phyloP scores from a whole-genome alignment of 805 yeast genomes.

The Sugiyamaella lignohabitans region DNA sequence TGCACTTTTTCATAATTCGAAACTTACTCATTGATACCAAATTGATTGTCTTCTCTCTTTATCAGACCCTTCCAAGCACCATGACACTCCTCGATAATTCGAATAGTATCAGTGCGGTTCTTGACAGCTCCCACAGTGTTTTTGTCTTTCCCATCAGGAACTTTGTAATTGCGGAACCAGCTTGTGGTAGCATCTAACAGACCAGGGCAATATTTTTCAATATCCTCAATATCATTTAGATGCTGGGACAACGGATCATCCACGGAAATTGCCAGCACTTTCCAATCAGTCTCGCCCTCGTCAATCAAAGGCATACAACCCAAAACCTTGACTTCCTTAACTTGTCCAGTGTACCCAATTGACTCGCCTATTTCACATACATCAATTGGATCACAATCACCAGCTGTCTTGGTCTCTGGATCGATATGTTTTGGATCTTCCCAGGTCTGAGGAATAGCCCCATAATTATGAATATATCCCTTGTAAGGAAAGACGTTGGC shows the following conservation, averaged over 20 bases:
- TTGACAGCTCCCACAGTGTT: constrained; percentile 68
- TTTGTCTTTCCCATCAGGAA: constrained; percentile 73
- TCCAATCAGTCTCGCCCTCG: constrained; percentile 98
- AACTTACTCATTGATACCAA: background rate
- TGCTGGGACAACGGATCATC: constrained; percentile 58
- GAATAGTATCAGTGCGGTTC: constrained; percentile 51
- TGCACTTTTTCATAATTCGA: background rate
- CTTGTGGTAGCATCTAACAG: constrained; percentile 57
- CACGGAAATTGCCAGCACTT: constrained; percentile 63
- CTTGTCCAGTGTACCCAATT: constrained; percentile 56
- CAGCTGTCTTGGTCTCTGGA: constrained; percentile 46
- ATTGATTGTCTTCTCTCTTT: constrained; percentile 11
- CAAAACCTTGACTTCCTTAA: constrained; percentile 82
- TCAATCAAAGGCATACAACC: constrained; percentile 95
- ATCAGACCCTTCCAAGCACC: constrained; percentile 63
- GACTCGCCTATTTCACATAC: constrained; percentile 80
- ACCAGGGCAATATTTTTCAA: constrained; percentile 63
- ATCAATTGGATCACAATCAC: constrained; percentile 95
- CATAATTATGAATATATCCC: constrained; percentile 84
- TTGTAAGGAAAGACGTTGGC: constrained; percentile 75
- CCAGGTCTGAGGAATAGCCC: constrained; percentile 67
- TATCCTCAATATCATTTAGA: constrained; percentile 60
- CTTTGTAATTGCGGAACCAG: constrained; percentile 82
- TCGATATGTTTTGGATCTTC: constrained; percentile 72
- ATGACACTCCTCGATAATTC: constrained; percentile 56